These are phyloP conservation scores for Neofusicoccum umdonicola DNA, from an alignment of 2,329 filamentous ascomycete species.

Conservation along the genomic window DNA sequence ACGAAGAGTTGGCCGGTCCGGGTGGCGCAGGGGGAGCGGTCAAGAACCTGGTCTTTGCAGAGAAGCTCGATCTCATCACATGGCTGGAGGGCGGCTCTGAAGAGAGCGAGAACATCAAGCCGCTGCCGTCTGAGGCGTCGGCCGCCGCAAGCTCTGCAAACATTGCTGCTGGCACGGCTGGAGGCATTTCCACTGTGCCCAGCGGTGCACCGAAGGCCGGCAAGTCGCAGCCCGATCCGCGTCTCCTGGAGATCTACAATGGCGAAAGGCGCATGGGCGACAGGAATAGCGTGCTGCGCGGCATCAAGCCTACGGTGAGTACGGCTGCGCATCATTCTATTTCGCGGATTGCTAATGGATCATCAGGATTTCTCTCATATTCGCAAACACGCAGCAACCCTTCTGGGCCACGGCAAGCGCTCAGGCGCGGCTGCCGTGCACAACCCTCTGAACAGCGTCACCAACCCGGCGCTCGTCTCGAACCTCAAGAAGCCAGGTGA, in stretches of 20 bases:
- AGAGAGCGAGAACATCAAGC: slow-evolving; percentile 87
- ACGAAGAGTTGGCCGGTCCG: slow-evolving; percentile 64
- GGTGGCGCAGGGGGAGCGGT: slow-evolving; percentile 64
- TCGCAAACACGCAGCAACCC: slow-evolving; percentile 76
- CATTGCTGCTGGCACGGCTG: slow-evolving; percentile 51
- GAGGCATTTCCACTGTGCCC: slow-evolving; percentile 38
- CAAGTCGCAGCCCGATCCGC: slow-evolving; percentile 67
- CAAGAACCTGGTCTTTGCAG: slow-evolving; percentile 86
- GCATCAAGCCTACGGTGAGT: slow-evolving; percentile 82
- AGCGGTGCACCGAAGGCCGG: slow-evolving; percentile 43
- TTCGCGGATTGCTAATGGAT: slow-evolving; percentile 17
- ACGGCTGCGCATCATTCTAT: not conserved
- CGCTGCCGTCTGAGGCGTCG: slow-evolving; percentile 63
- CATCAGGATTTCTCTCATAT: slow-evolving; percentile 87
- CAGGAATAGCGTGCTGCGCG: slow-evolving; percentile 81
- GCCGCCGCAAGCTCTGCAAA: slow-evolving; percentile 46
- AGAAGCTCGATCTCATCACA: slow-evolving; percentile 85
- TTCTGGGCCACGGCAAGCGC: slow-evolving; percentile 57
- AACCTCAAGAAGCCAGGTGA: slow-evolving; percentile 41
- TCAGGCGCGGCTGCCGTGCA: slow-evolving; percentile 47
- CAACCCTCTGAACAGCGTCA: slow-evolving; percentile 25
- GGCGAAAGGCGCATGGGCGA: slow-evolving; percentile 90
- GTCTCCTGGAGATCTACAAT: slow-evolving; percentile 83
- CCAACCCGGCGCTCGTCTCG: slow-evolving; percentile 36
- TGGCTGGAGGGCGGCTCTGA: slow-evolving; percentile 84